Evolutionary conservation across 768 basidiomycete species (phyloP).

Genomic region (Boletus coccyginus): DNA sequence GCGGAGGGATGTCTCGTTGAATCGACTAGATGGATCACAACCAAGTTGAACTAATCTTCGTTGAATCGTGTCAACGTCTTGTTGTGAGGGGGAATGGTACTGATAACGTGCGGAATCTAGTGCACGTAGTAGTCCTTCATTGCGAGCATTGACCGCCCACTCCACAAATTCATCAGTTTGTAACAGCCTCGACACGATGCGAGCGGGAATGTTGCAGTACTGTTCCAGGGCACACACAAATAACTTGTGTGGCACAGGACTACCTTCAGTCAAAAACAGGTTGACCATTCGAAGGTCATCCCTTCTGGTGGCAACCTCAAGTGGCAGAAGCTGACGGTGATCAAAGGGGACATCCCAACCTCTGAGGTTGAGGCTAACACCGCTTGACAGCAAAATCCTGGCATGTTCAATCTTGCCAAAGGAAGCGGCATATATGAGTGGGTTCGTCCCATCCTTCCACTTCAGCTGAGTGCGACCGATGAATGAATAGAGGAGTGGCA

Average conservation of each 20-base stretch:
- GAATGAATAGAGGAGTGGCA: background rate
- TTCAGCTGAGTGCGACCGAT: background rate
- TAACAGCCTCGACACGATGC: background rate
- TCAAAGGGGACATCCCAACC: background rate
- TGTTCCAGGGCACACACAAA: background rate
- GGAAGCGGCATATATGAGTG: background rate
- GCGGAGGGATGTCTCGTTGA: background rate
- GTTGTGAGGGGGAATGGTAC: background rate
- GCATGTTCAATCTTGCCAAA: background rate
- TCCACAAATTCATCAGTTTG: slow-evolving; percentile 10
- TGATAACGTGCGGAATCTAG: background rate
- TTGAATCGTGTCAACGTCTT: background rate
- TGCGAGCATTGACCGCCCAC: background rate
- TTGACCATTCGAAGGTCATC: background rate
- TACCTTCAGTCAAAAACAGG: background rate
- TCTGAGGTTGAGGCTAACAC: background rate
- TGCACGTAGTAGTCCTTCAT: background rate
- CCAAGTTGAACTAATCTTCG: slow-evolving; percentile 9
- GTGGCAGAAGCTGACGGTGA: background rate
- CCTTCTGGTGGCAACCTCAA: background rate
- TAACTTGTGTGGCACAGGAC: background rate
- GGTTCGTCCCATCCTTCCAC: slow-evolving; percentile 3
- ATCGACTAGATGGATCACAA: background rate
- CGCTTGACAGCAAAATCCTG: background rate
- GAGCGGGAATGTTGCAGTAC: background rate